Evolutionary conservation across 2,329 filamentous ascomycete genomes (phyloP), one percentile per base, ranked within the genome.

Genomic region (Reticulascus tulasneorum): DNA sequence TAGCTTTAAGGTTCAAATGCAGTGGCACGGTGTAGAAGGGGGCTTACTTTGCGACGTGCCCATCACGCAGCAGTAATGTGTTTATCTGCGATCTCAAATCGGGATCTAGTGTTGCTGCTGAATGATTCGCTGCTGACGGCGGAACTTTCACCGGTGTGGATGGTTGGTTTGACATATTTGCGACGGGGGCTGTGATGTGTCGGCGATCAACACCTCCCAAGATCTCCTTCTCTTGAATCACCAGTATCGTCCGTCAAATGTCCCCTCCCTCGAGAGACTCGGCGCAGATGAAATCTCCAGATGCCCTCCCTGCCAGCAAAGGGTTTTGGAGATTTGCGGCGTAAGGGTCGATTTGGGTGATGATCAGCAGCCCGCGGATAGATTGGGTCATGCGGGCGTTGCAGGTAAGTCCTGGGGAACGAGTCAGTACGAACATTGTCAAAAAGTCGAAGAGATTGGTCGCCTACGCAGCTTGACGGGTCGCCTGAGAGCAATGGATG

Each of bases 31-130:
- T 20, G 12, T 23, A n/a, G 29, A 44, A 33, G 33, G 11, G 31
- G 32, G 27, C 62, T 34, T 64, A 82, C 79, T 74, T 78, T 29
- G 66, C 58, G 17, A 81, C 70, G 44, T 81, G 73, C 4, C 78
- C 78, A 29, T 79, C 76, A 25, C 67, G 64, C 22, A 82, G 62
- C 17, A 83, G 60, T 10, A 75, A 50, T 9, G 67, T 64, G 52
- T 83, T 82, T 50, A 83, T 77, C 48, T 80, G 70, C 3, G 77
- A 81, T 16, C 79, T 67, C 38, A 82, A 58, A 39, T 82, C 78
- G 7, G 73, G 66, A 47, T 83, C 79, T 38, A 77, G 67, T 8
- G 75, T 82, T 6, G 75, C 75, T 32, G 73, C 63, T 12, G 76
- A 75, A 57, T 82, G 78, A 48, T 67, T 73, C 4, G 76, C 66